Evolutionary conservation across 177 flowering plant species (phyloP), one percentile per base, ranked within the genome.

Genomic region (Tripterygium wilfordii): DNA sequence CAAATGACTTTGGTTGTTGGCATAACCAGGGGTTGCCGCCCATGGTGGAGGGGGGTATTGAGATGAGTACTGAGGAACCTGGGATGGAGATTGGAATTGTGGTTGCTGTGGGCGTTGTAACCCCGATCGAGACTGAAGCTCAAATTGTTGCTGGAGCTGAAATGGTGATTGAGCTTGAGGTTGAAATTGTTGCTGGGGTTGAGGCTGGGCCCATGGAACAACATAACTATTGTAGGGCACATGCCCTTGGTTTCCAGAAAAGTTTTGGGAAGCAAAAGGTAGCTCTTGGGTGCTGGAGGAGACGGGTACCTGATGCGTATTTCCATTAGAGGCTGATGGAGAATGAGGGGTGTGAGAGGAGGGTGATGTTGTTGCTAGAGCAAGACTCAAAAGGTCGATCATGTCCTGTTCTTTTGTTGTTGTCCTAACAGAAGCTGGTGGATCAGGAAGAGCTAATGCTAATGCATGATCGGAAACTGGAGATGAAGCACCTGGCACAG

Each of bases 1-100:
- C 8, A 31, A 4, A 3, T 65, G 41, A 36, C 35, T 72, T 52
- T 67, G 81, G 59, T 52, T 40, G 57, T 36, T 68, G 38, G 37
- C 48, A 61, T 73, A 76, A 25, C 76, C 63, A 16, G 86, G 69
- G 2, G 80, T 63, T 14, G 77, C 35, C 2, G 90, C 90, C 98
- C 98, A 84, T 17, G 96, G 96, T 36, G 98, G 95, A 20, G 95
- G 87, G 8, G 88, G 85, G 41, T 88, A 88, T 21, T 48, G 69
- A 36, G 63, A 64, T 24, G 68, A 38, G 38, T 66, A 57, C 19
- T 68, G 80, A 25, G 74, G 37, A 54, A 37, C 42, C 42, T 66
- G 74, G 52, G 49, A 45, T 24, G 49, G 66, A 0, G 28, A 16
- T 8, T 43, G 61, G 3, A 35, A 38, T 13, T 44, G 55, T 2